Conservation (phyloP, 805 yeast genomes). For the Kuraishia ogatae region DNA sequence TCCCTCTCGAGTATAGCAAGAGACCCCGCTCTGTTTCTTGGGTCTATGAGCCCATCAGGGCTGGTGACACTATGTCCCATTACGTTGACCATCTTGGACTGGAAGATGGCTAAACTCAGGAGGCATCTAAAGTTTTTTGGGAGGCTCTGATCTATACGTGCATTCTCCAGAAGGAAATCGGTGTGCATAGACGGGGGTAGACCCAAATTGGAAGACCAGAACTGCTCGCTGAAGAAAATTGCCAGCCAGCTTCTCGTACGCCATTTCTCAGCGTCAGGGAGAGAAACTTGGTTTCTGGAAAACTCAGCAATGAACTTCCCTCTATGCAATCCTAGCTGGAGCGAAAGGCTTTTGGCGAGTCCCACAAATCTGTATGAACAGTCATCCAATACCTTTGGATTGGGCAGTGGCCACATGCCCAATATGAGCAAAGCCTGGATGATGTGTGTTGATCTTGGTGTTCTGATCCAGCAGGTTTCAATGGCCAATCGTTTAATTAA, state of each 20-base stretch:
- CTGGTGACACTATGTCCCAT: constrained; percentile 83
- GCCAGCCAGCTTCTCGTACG: constrained; percentile 90
- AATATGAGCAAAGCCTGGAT: constrained; percentile 84
- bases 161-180: constrained; percentile 74
- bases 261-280: constrained; percentile 92
- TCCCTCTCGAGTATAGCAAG: constrained; percentile 73
- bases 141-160: constrained; percentile 54
- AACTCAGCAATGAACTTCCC: constrained; percentile 90
- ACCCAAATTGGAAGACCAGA: constrained; percentile 84
- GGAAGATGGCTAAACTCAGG: constrained; percentile 70
- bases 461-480: constrained; percentile 87
- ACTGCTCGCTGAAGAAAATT: constrained; percentile 79
- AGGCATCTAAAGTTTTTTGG: constrained; percentile 68
- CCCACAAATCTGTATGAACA: constrained; percentile 86
- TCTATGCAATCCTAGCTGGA: constrained; percentile 83
- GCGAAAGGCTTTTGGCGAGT: constrained; percentile 73
- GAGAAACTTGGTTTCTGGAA: constrained; percentile 77
- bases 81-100: constrained; percentile 71
- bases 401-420: constrained; percentile 88
- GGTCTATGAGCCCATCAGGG: constrained; percentile 85
- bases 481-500: constrained; percentile 81
- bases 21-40: constrained; percentile 73
- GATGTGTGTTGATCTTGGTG: constrained; percentile 90
- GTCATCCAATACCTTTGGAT: constrained; percentile 86
- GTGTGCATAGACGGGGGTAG: constrained; percentile 81